phyloP scores from a whole-genome alignment of 495 filamentous ascomycete species.

The Polyplosphaeria fusca region DNA sequence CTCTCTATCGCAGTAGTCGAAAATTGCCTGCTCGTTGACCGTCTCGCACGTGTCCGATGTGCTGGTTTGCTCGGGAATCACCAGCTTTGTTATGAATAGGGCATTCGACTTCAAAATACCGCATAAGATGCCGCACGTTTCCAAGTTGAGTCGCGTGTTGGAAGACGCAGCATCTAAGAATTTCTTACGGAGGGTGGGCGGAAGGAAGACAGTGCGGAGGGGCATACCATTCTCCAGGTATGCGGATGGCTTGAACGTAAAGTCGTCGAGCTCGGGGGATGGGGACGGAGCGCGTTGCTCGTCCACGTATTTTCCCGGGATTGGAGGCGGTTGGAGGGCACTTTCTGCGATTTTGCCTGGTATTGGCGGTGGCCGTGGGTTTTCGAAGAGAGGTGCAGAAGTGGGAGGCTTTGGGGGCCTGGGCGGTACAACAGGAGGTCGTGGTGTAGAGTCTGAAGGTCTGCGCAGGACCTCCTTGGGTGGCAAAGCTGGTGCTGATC shows the following conservation, averaged over 20 bases:
- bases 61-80: constrained; percentile 86
- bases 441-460: constrained; percentile 7
- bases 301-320: constrained; percentile 38
- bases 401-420: constrained; percentile 33
- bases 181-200: constrained; percentile 62
- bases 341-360: constrained; percentile 36
- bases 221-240: constrained; percentile 85
- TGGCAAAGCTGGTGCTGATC: constrained; percentile 11
- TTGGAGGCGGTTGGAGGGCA: constrained; percentile 33
- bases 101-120: constrained; percentile 90
- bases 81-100: constrained; percentile 78
- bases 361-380: constrained; percentile 49
- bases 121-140: constrained; percentile 92
- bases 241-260: constrained; percentile 77
- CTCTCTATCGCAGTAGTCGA: constrained; percentile 82
- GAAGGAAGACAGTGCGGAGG: constrained; percentile 83
- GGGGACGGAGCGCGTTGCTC: constrained; percentile 7
- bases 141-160: constrained; percentile 78
- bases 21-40: constrained; percentile 73
- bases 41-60: constrained; percentile 94
- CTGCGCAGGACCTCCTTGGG: constrained; percentile 21
- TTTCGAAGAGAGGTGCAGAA: constrained; percentile 8
- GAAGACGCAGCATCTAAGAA: constrained; percentile 70
- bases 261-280: constrained; percentile 44
- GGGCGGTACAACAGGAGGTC: constrained; percentile 32